Evolutionary conservation across 1,284 basidiomycete species (phyloP).

Genomic region (Ceratobasidium sp.): DNA sequence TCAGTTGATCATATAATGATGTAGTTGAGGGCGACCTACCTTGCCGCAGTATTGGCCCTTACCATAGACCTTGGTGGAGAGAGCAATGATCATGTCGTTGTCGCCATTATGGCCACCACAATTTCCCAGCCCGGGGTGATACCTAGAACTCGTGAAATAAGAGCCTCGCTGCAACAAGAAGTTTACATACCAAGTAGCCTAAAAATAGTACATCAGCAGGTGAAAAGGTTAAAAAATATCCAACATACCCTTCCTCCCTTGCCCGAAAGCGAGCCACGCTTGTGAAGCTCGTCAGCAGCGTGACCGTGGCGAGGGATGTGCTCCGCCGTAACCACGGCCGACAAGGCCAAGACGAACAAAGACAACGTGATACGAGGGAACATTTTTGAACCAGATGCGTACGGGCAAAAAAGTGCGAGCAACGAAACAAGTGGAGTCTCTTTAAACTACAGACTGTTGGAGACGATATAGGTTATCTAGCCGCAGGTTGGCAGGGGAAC

Average conservation of each 20-base stretch:
- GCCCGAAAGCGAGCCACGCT: constrained; percentile 4
- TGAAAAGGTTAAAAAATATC: background rate
- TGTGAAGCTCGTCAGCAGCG: background rate
- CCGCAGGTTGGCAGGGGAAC: background rate
- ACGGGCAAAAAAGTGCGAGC: background rate
- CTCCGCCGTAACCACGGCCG: constrained; percentile 15
- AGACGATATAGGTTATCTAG: background rate
- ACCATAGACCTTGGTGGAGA: constrained; percentile 4
- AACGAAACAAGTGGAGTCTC: background rate
- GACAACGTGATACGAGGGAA: constrained; percentile 9
- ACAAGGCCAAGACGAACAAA: constrained; percentile 12
- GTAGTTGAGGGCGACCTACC: background rate
- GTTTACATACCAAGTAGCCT: constrained; percentile 34
- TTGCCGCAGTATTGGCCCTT: constrained; percentile 31
- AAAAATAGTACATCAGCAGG: background rate
- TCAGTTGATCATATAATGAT: background rate
- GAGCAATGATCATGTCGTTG: constrained; percentile 37
- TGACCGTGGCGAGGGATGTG: background rate
- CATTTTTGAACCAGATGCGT: constrained; percentile 6
- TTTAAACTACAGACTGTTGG: background rate
- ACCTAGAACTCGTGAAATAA: background rate
- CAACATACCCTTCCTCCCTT: constrained; percentile 26
- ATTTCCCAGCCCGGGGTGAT: constrained; percentile 15
- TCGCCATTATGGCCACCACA: constrained; percentile 24
- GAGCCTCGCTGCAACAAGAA: too few species aligned